phyloP scores from a whole-genome alignment of 257 asterid species.

The Linaria vulgaris region DNA sequence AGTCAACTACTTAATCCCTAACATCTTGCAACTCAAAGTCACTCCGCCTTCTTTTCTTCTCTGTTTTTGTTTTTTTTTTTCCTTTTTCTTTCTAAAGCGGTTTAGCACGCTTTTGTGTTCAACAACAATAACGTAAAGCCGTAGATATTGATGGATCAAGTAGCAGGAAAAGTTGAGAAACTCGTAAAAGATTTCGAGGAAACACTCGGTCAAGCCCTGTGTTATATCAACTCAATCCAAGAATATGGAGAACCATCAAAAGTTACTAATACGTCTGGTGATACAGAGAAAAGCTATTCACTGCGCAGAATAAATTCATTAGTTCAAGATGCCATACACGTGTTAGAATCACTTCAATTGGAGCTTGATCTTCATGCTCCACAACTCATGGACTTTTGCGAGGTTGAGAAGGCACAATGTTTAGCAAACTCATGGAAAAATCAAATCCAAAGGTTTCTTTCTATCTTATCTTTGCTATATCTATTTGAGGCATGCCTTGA shows the following conservation, averaged over 20 bases:
- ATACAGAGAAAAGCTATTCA: slow-evolving; percentile 51
- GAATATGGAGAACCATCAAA: slow-evolving; percentile 57
- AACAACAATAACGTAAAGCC: no score
- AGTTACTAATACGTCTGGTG: slow-evolving; percentile 30
- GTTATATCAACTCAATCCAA: slow-evolving; percentile 56
- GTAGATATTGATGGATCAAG: slow-evolving; percentile 62
- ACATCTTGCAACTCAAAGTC: no score
- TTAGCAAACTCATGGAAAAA: slow-evolving; percentile 70
- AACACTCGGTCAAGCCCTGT: slow-evolving; percentile 41
- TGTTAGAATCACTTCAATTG: slow-evolving; percentile 72
- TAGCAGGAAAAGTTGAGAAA: slow-evolving; percentile 67
- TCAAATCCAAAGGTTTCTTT: slow-evolving; percentile 68
- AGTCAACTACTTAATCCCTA: no score
- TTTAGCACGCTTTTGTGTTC: no score
- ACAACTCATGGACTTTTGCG: slow-evolving; percentile 63
- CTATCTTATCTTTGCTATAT: slow-evolving; percentile 3
- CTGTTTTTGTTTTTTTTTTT: no score
- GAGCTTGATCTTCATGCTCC: slow-evolving; percentile 91
- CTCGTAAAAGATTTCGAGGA: slow-evolving; percentile 55
- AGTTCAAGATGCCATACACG: slow-evolving; percentile 76
- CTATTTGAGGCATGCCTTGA: no score
- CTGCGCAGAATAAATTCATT: slow-evolving; percentile 83
- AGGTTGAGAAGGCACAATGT: slow-evolving; percentile 59
- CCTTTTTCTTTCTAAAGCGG: no score
- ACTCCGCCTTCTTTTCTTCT: no score